These are phyloP conservation scores for Ceratobasidium sp. DNA, from an alignment of 1,284 basidiomycete genomes.

Conservation along the genomic window DNA sequence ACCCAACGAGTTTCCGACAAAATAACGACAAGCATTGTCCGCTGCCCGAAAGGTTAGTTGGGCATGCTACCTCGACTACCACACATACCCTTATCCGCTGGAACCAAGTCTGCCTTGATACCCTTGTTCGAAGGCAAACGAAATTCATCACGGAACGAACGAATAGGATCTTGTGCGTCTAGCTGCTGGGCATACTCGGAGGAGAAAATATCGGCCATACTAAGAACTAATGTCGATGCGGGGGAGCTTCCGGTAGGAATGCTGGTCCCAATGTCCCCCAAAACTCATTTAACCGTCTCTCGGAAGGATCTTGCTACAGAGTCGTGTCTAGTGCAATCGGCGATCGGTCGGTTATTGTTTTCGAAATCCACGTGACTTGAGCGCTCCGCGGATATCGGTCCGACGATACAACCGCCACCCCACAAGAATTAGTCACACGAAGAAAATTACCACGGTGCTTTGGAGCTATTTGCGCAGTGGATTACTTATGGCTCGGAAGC, in stretches of 20 bases:
- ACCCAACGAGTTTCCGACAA: constrained; percentile 97
- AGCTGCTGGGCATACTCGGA: constrained; percentile 31
- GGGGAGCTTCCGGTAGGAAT: background rate
- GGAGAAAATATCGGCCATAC: constrained; percentile 27
- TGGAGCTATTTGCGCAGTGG: no score
- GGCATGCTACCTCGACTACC: background rate
- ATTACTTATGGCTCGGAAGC: no score
- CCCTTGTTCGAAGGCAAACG: constrained; percentile 65
- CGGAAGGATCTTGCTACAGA: constrained; percentile 28
- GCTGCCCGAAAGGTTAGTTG: constrained; percentile 45
- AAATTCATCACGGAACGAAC: constrained; percentile 63
- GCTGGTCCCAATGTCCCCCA: background rate
- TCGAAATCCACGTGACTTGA: background rate
- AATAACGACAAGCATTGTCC: constrained; percentile 74
- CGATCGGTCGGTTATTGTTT: background rate
- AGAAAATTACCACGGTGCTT: no score
- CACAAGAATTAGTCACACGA: no score
- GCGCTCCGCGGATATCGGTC: background rate
- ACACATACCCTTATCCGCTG: constrained; percentile 50
- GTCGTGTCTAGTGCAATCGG: background rate
- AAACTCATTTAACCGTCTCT: constrained; percentile 22
- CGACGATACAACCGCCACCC: no score
- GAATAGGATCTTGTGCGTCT: constrained; percentile 43
- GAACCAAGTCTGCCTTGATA: constrained; percentile 57
- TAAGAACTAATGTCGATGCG: no score